Percentiles rank a stretch among this genome's conserved stretches.
phyloP scores from a whole-genome alignment of 495 filamentous ascomycete genomes.

The Neurospora sp. region DNA sequence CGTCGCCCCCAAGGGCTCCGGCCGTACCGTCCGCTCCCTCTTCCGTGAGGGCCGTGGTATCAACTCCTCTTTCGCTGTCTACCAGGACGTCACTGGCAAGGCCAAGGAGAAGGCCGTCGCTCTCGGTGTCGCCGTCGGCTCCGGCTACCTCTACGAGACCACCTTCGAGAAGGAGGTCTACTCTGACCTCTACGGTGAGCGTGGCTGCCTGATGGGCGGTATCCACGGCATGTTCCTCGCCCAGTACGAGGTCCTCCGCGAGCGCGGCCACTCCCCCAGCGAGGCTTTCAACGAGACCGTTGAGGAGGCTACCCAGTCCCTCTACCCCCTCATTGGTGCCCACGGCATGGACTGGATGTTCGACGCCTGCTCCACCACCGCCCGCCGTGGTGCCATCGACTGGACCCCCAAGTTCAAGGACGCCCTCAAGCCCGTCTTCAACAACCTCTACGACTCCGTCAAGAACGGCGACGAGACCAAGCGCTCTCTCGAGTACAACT shows the following conservation, averaged over 20 bases:
- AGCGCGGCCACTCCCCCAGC: conserved; percentile 90
- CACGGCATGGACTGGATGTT: conserved; percentile 99
- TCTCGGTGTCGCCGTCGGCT: conserved; percentile 90
- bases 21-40: conserved; percentile 93
- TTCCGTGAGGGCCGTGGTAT: conserved; percentile 98
- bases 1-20: conserved; percentile 96
- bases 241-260: conserved; percentile 99
- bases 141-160: conserved; percentile 98
- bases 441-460: conserved; percentile 88
- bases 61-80: conserved; percentile 98
- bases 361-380: conserved; percentile 97
- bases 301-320: conserved; percentile 94
- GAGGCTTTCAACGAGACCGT: conserved; percentile 99
- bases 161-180: conserved; percentile 99
- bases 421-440: conserved; percentile 95
- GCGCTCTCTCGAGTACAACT: conserved; percentile 91
- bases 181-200: conserved; percentile 98
- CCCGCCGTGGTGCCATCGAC: conserved; percentile 96
- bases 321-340: conserved; percentile 92
- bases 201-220: conserved; percentile 98
- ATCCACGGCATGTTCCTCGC: conserved; percentile 99
- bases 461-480: conserved; percentile 82
- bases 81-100: conserved; percentile 95
- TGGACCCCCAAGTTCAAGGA: conserved; percentile 94
- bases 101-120: conserved; percentile 97